Evolutionary conservation across 2,329 filamentous ascomycete genomes (phyloP), one percentile per base, ranked within the genome.

Genomic region (Didymella keratinophila): DNA sequence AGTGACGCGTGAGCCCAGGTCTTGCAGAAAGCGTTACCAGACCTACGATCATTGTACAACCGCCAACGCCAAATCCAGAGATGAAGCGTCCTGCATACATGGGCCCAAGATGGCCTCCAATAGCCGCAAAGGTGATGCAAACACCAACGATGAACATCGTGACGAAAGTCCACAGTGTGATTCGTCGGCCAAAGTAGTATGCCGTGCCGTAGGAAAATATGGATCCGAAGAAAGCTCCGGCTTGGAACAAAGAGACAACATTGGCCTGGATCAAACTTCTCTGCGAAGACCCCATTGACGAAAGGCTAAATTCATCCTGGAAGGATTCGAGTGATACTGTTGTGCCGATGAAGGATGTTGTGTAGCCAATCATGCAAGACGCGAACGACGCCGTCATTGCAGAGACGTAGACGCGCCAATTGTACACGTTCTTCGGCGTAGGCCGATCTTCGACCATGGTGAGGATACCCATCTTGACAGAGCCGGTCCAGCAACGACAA

Each of bases 161-260:
- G 62, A 93, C 65, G 32, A 83, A 52, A 2, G 82, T 78, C 71
- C 88, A 89, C 45, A 87, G 41, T 20, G 56, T 58, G 23, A 58
- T 84, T 68, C 85, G 86, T 21, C 90, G 84, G 27, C 90, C 90
- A 61, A 89, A 79, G 72, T 84, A 90, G 79, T 89, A 87, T 28
- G 84, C 87, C 32, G 86, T 83, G 9, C 80, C 82, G 66, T 90
- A 93, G 4, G 71, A 72, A 32, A 71, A 71, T 27, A 75, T 69
- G 9, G 88, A 86, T 49, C 91, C 91, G 67, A 94, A 93, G 79
- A 95, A 93, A 59, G 90, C 90, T 58, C 91, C 91, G 10, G 91
- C 91, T 76, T 94, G 91, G 78, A 92, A 93, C 52, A 89, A 85
- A 25, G 89, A 92, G 50, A 93, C 90, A 61, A 93, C 92, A 74